Conservation (phyloP, 176 grass and related monocot species). For the Neostapfia colusana region DNA sequence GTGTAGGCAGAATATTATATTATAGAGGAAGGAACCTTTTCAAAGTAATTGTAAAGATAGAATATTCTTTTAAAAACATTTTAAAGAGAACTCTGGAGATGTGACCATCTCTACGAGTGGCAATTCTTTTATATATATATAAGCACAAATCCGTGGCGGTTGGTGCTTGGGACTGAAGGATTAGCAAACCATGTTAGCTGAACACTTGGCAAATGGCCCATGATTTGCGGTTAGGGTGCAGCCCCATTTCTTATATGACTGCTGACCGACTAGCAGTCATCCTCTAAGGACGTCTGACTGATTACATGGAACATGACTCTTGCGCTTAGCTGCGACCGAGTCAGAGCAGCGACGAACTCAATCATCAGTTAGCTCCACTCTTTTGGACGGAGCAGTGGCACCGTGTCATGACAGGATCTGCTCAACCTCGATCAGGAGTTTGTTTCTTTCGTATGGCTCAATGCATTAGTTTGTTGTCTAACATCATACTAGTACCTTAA, state of each 20-base stretch:
- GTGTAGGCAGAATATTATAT: too few species aligned
- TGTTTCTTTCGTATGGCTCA: background rate
- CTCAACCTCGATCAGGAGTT: background rate
- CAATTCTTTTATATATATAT: background rate
- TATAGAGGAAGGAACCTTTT: too few species aligned
- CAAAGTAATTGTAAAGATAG: too few species aligned
- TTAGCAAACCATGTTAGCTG: background rate
- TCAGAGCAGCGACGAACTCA: background rate
- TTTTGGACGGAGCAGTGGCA: background rate
- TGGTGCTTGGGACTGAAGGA: background rate
- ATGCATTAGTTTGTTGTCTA: background rate
- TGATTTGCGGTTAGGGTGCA: background rate
- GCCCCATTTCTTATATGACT: background rate
- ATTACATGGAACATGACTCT: background rate
- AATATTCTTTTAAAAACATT: too few species aligned
- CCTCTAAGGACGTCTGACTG: background rate
- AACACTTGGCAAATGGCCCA: background rate
- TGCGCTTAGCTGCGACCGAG: constrained; percentile 1
- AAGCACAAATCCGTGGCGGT: background rate
- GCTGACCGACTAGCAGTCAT: background rate
- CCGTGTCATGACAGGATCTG: background rate
- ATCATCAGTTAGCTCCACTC: background rate
- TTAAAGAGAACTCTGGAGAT: too few species aligned
- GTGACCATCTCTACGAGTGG: too few species aligned
- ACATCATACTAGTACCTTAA: background rate